Base-by-base conservation (phyloP, 1,284 basidiomycete genomes). In the Volvariella surrecta region DNA sequence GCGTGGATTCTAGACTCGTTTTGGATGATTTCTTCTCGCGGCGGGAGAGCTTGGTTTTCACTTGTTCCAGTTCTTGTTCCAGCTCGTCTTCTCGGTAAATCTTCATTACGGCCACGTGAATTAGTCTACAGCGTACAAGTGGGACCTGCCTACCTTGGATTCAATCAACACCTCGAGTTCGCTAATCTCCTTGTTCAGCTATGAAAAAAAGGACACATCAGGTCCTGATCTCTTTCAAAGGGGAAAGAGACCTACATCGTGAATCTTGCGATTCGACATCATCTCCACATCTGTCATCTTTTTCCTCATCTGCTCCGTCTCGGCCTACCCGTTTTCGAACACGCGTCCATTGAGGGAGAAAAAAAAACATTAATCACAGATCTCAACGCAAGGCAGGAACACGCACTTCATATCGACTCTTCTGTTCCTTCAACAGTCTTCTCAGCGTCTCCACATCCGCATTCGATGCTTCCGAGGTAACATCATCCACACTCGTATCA, bases 111-210 rank as follows among this genome's bases (percentile, higher is more conserved):
- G n/a, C 37, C 31, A 28, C 38, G 40, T 7, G 16, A 13, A 17
- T 10, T 35, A 20, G n/a, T 17, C 20, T 3, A 34, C 11, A 9
- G 24, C 10, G 35, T 10, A 24, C 32, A 15, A 15, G 50, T 6
- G 40, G 19, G 47, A 80, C 81, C 59, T 96, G 91, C 42, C 83
- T 81, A 82, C 79, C 78, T 96, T 95, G 45, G 88, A 78, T 61
- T 96, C 92, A 30, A 95, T 81, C 37, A 96, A 69, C 45, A 81
- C 76, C 61, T 96, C 92, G 17, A 96, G 72, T 58, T 95, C 90
- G 42, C 82, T 78, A 41, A 95, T 88, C 63, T 95, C 90, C 56
- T 91, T 89, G 62, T 91, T 88, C 48, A 91, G 74, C 87, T 92
- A 53, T 17, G 49, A 42, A 10, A 21, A 47, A 37, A 35, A n/a